Evolutionary conservation across 177 flowering plant genomes (phyloP).

Genomic region (Vitis hybrid): DNA sequence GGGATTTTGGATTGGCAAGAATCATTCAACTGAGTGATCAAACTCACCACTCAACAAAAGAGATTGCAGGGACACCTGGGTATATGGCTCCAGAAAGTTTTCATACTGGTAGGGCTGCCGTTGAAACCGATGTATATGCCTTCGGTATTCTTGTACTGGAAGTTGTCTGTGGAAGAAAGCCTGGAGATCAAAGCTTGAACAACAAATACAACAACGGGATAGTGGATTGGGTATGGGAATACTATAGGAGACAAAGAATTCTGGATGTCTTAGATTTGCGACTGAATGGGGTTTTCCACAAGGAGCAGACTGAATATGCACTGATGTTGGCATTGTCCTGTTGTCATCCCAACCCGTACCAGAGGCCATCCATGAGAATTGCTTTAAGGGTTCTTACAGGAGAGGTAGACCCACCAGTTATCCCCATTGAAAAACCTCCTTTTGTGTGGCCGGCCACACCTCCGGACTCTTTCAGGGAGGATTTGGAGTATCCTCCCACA

Average conservation of each 20-base stretch:
- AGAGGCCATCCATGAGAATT: conserved; percentile 50
- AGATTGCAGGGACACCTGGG: conserved; percentile 66
- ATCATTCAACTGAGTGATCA: conserved; percentile 29
- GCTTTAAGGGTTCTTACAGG: conserved; percentile 45
- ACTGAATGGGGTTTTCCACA: conserved; percentile 19
- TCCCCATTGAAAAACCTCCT: conserved; percentile 45
- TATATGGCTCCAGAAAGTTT: conserved; percentile 71
- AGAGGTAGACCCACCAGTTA: conserved; percentile 32
- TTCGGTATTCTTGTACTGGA: conserved; percentile 57
- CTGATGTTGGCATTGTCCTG: conserved; percentile 55
- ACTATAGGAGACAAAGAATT: conserved; percentile 26
- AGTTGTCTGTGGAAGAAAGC: conserved; percentile 47
- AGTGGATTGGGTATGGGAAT: conserved; percentile 55
- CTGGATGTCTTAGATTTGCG: conserved; percentile 35
- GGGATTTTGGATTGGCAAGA: conserved; percentile 70
- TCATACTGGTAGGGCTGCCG: conserved; percentile 43
- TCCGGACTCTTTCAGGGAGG: conserved; percentile 23
- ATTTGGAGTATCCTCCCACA: neutral
- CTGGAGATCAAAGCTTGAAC: conserved; percentile 18
- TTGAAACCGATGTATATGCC: conserved; percentile 57
- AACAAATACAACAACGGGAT: conserved; percentile 23
- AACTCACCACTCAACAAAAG: conserved; percentile 53
- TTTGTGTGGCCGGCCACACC: conserved; percentile 49
- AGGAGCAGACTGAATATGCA: conserved; percentile 31
- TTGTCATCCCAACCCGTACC: conserved; percentile 61